These are phyloP conservation scores for Hanseniaspora opuntiae DNA, from an alignment of 805 yeast genomes.

Conservation along the genomic window DNA sequence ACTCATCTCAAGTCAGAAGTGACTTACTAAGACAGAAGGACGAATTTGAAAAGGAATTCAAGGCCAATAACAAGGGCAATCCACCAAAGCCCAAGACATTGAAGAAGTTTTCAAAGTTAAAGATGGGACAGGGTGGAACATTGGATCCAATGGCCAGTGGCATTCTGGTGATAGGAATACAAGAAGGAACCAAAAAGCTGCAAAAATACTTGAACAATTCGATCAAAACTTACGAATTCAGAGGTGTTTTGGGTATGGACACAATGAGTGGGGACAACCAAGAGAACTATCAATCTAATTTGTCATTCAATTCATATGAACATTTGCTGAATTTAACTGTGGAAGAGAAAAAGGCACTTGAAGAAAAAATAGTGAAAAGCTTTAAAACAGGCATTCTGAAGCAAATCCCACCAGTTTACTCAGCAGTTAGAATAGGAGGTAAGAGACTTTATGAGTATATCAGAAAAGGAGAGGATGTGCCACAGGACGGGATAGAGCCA, in stretches of 20 bases:
- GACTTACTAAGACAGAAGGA: slow-evolving; percentile 36
- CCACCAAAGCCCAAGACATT: slow-evolving; percentile 38
- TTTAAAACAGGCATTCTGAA: slow-evolving; percentile 59
- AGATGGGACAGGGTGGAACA: slow-evolving; percentile 98
- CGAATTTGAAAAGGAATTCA: slow-evolving; percentile 25
- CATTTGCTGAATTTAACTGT: slow-evolving; percentile 34
- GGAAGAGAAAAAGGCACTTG: slow-evolving; percentile 9
- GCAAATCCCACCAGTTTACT: slow-evolving; percentile 90
- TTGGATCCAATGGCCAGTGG: slow-evolving; percentile 95
- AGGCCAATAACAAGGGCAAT: slow-evolving; percentile 30
- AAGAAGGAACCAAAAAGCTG: slow-evolving; percentile 73
- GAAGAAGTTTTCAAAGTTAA: slow-evolving; percentile 43
- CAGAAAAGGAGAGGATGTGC: slow-evolving; percentile 71
- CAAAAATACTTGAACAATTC: slow-evolving; percentile 61
- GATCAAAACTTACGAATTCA: slow-evolving; percentile 65
- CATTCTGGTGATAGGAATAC: slow-evolving; percentile 81
- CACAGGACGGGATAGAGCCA: slow-evolving; percentile 56
- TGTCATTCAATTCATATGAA: slow-evolving; percentile 41
- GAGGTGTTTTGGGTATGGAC: slow-evolving; percentile 74
- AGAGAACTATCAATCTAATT: slow-evolving; percentile 30
- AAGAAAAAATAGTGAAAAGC: slow-evolving; percentile 39
- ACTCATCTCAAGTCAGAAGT: slow-evolving; percentile 42
- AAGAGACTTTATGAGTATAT: slow-evolving; percentile 91
- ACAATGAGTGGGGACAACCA: slow-evolving; percentile 91
- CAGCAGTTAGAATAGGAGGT: slow-evolving; percentile 90